Conservation (phyloP, 345 rosid species). For the Dipteronia sinensis region DNA sequence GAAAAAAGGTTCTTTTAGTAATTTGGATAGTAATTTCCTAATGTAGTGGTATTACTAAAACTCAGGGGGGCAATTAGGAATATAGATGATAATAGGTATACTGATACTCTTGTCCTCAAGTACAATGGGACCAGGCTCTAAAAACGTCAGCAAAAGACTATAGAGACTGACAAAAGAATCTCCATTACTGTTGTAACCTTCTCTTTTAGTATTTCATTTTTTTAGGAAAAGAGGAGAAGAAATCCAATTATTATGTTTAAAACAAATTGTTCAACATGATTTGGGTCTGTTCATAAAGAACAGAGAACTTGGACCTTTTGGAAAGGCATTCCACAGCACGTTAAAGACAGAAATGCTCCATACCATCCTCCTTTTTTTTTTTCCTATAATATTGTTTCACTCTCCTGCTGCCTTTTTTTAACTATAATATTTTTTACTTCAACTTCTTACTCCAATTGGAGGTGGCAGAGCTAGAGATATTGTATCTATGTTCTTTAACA, state of each 20-base stretch:
- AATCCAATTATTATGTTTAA: constrained; percentile 36
- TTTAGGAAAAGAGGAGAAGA: constrained; percentile 26
- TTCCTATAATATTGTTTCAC: constrained; percentile 21
- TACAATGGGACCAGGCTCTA: constrained; percentile 40
- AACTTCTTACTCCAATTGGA: constrained; percentile 30
- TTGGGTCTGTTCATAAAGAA: constrained; percentile 47
- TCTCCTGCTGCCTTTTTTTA: constrained; percentile 24
- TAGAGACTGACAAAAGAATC: constrained; percentile 61
- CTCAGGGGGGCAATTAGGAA: constrained; percentile 25
- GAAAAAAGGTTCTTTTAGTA: constrained; percentile 25
- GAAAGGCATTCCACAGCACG: constrained; percentile 36
- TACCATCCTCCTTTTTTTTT: constrained; percentile 31
- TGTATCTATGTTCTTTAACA: constrained; percentile 47
- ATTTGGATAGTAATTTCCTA: constrained; percentile 6
- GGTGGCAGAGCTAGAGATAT: constrained; percentile 42
- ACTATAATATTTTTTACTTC: constrained; percentile 17
- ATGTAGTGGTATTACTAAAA: constrained; percentile 9
- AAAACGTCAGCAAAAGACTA: constrained; percentile 48
- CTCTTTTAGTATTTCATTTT: constrained; percentile 30
- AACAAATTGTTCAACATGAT: constrained; percentile 46
- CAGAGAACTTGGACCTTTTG: constrained; percentile 60
- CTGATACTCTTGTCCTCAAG: constrained; percentile 44
- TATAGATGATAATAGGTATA: constrained; percentile 23
- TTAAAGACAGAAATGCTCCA: constrained; percentile 66
- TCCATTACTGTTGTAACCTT: constrained; percentile 56